Conservation (phyloP, 1,139 yeast genomes). For the Yamadazyma siamensis region DNA sequence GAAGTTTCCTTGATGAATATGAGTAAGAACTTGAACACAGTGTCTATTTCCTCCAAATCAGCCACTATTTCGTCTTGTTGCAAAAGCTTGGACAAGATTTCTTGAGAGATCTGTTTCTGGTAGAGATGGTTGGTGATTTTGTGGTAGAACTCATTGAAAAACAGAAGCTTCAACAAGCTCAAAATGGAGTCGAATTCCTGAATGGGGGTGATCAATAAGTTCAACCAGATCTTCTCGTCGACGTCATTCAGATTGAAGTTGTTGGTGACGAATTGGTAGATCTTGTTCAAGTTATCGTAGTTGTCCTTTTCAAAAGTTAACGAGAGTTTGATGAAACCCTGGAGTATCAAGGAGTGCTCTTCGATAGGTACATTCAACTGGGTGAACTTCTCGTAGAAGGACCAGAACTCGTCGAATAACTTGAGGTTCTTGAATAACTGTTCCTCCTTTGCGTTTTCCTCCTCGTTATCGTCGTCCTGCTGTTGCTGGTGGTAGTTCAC, state of each 20-base stretch:
- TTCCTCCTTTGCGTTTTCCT: conserved; percentile 8
- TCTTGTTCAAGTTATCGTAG: conserved; percentile 55
- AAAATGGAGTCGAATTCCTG: conserved; percentile 33
- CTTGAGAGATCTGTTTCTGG: conserved; percentile 40
- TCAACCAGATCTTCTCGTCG: conserved; percentile 46
- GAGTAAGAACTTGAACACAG: conserved; percentile 39
- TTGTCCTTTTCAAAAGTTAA: conserved; percentile 66
- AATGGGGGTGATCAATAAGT: conserved; percentile 58
- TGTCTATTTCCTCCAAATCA: conserved; percentile 38
- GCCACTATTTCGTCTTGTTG: conserved; percentile 15
- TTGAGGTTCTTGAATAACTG: conserved; percentile 3
- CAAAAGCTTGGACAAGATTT: conserved; percentile 39
- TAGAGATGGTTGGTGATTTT: conserved; percentile 29
- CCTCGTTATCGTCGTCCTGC: conserved; percentile 6
- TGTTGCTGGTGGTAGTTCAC: conserved; percentile 48
- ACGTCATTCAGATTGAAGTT: conserved; percentile 27
- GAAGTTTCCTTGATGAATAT: conserved; percentile 34
- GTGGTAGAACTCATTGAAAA: conserved; percentile 40
- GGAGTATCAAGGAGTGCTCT: conserved; percentile 64
- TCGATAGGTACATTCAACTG: conserved; percentile 56
- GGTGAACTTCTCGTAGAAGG: conserved; percentile 53
- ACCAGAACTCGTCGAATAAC: conserved; percentile 52
- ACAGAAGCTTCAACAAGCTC: conserved; percentile 28
- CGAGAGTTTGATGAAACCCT: conserved; percentile 61
- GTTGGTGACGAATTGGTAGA: conserved; percentile 57